phyloP scores from a whole-genome alignment of 306 rosid genomes.

The Prunus mongolica region DNA sequence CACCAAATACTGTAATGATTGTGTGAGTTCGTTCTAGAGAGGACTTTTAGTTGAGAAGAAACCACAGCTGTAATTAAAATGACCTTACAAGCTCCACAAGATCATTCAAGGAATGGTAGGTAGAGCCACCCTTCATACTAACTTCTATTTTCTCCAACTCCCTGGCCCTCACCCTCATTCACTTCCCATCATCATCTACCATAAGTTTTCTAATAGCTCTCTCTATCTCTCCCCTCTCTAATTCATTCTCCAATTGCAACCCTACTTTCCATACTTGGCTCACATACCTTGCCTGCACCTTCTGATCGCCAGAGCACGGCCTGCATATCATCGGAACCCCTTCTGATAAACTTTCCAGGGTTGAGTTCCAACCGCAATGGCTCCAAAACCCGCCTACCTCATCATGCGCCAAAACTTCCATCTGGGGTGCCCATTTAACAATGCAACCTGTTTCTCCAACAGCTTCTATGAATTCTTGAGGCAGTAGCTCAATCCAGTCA shows the following conservation, averaged over 20 bases:
- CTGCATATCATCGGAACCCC: conserved; percentile 67
- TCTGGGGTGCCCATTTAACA: conserved; percentile 67
- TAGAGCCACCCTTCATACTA: conserved; percentile 25
- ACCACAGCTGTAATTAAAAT: neutral
- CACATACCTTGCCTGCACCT: conserved; percentile 47
- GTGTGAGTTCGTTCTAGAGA: no score
- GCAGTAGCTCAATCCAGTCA: no score
- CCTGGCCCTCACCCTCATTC: conserved; percentile 34
- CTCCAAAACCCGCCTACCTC: conserved; percentile 61
- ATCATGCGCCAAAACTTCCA: conserved; percentile 52
- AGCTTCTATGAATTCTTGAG: no score
- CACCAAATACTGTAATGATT: no score
- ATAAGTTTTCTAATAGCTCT: conserved; percentile 32
- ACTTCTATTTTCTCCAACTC: conserved; percentile 29
- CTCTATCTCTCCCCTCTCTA: conserved; percentile 45
- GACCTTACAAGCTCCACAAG: conserved; percentile 11
- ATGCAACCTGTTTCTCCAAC: no score
- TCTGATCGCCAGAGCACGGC: conserved; percentile 55
- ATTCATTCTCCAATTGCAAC: conserved; percentile 26
- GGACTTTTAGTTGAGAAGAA: neutral
- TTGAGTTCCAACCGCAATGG: conserved; percentile 71
- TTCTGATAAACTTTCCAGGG: conserved; percentile 50
- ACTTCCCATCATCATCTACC: conserved; percentile 41
- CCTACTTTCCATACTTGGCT: conserved; percentile 57
- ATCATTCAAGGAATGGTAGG: conserved; percentile 1